Percentiles rank a stretch among this genome's conserved stretches.
Evolutionary conservation across 2,329 filamentous ascomycete species (phyloP).

Genomic region (Orbilia brochopaga): DNA sequence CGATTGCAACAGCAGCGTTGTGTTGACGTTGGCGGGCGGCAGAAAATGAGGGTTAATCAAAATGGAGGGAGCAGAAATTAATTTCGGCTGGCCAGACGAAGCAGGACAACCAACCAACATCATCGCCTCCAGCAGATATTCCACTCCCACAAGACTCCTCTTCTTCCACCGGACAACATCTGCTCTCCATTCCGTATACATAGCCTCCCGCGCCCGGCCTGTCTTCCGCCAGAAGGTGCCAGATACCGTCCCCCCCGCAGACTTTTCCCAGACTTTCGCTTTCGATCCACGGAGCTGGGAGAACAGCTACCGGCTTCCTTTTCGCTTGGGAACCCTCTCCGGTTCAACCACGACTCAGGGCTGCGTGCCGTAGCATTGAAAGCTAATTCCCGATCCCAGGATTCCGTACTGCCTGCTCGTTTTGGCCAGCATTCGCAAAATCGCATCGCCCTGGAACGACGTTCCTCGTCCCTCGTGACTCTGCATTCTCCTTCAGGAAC

Average conservation of each 20-base stretch:
- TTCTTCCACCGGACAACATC: slow-evolving; percentile 8
- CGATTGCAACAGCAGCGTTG: slow-evolving; percentile 36
- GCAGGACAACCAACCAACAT: slow-evolving; percentile 30
- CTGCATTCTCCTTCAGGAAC: neutral
- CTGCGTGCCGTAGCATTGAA: slow-evolving; percentile 17
- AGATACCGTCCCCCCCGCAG: neutral
- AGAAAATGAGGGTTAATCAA: slow-evolving; percentile 5
- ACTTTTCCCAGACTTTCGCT: slow-evolving; percentile 30
- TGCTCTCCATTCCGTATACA: neutral
- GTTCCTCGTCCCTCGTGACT: slow-evolving; percentile 15
- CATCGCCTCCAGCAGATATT: slow-evolving; percentile 8
- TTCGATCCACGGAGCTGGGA: slow-evolving; percentile 25
- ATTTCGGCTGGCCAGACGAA: slow-evolving; percentile 50
- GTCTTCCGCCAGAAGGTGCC: slow-evolving; percentile 12
- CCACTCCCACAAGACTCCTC: slow-evolving; percentile 5
- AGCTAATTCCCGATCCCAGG: slow-evolving; percentile 27
- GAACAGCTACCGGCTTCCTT: slow-evolving; percentile 31
- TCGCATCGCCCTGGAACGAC: slow-evolving; percentile 21
- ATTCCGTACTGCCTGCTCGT: slow-evolving; percentile 36
- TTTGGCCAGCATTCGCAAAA: slow-evolving; percentile 38
- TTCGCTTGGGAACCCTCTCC: slow-evolving; percentile 13
- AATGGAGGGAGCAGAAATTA: slow-evolving; percentile 34
- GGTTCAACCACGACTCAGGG: slow-evolving; percentile 14
- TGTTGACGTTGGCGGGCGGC: slow-evolving; percentile 53
- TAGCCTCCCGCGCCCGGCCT: neutral